Evolutionary conservation across 352 stramenopile species (phyloP), one percentile per base, ranked within the genome.

Genomic region (Phytophthora tentaculata): DNA sequence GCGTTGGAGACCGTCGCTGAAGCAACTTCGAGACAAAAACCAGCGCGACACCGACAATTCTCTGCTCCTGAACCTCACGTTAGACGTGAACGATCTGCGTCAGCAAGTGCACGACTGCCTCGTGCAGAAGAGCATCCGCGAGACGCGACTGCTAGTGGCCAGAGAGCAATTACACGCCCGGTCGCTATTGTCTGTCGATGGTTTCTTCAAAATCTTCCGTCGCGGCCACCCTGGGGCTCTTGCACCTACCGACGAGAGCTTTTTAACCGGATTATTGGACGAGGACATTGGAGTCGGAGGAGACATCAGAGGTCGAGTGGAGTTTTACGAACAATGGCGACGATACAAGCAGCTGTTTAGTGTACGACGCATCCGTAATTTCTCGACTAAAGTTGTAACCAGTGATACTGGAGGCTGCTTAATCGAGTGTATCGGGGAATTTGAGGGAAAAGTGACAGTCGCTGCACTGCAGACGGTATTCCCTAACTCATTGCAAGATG

Each of bases 291-390:
- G 22, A 13, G 61, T 83, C 19, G 70, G 61, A 1, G 56, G 61
- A 14, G 43, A 52, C 20, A 39, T 64, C n/a, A 44, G 7, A 13
- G 76, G 73, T 1, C n/a, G 61, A 29, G 44, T 39, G 0, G 49
- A 67, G 5, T 77, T 88, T 26, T 70, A 80, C 19, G 73, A 83
- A 47, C 78, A 86, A 56, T 83, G 80, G 80, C 61, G 52, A 3
- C 65, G 69, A 35, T 85, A 84, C 69, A 86, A 80, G 59, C 44
- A 65, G n/a, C 24, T 83, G 29, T 76, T 87, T 22, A 73, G 52
- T 8, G 56, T 79, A 3, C 66, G 56, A 9, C 60, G 52, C 2
- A 67, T 72, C 22, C 20, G 28, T 6, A 59, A 76, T 41, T 64
- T 54, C 13, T 77, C 70, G 2, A 50, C 51, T 2, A 56, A 54